Evolutionary conservation across 768 basidiomycete species (phyloP), one percentile per base, ranked within the genome.

Genomic region (Russula sp.): DNA sequence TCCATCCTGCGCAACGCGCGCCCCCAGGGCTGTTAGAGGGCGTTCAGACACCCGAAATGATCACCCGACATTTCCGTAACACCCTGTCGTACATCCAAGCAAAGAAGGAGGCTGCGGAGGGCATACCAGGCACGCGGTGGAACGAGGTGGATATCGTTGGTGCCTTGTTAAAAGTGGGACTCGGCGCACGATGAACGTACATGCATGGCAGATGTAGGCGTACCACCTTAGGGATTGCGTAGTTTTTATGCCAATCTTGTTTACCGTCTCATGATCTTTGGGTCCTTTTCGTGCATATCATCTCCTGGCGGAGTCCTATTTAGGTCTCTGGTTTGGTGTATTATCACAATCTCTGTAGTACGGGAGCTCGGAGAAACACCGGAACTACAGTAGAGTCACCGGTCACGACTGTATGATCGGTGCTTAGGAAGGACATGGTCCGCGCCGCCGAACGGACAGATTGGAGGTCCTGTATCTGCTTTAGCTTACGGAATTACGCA

Each of bases 41-140:
- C 11, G 89, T 94, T 0, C 88, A 94, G 67, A 89, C 91, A 6
- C 92, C 94, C 14, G 95, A 97, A 51, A 92, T 95, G 88, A 97
- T 98, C 69, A 81, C 83, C 1, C 82, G 92, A 55, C 97, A 99
- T 76, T 98, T 98, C 81, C 83, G 86, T 61, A 98, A 96, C 75
- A 94, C 94, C 16, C 76, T 99, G 53, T 73, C 78, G 22, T 90
- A 94, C 72, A 94, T 98, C 53, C 85, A 90, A 71, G 77, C 80
- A 57, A 85, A 86, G 79, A 94, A 95, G 78, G 82, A 79, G 34
- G 80, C 78, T 28, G 76, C 74, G 20, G 70, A 68, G 54, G 65
- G 76, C 28, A 79, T 82, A 69, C 75, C 83, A 59, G 61, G 61
- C 28, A 67, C 67, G 5, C 76, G 88, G 72, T 97, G 94, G 86